Conservation (phyloP, 2,329 filamentous ascomycete species). For the Scolecobasidium constrictum region DNA sequence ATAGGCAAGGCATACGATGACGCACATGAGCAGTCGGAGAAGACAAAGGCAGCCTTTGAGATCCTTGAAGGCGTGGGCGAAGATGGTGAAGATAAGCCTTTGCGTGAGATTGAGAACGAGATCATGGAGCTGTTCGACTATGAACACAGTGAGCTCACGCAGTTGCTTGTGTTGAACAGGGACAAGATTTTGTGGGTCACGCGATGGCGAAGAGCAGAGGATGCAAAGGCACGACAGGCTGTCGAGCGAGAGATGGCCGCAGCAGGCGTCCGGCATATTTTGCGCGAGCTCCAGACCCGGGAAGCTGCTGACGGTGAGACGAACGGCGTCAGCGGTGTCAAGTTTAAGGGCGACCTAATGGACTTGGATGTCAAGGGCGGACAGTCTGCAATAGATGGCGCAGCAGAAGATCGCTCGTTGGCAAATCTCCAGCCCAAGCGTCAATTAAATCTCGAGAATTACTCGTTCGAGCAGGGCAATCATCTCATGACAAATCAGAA, state of each 20-base stretch:
- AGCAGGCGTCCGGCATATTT: constrained; percentile 72
- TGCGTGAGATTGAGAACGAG: constrained; percentile 95
- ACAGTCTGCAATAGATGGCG: constrained; percentile 31
- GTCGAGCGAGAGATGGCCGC: constrained; percentile 88
- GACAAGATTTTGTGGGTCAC: constrained; percentile 96
- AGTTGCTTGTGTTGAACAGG: constrained; percentile 80
- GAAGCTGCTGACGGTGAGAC: constrained; percentile 32
- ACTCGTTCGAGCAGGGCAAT: constrained; percentile 95
- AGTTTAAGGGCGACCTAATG: constrained; percentile 77
- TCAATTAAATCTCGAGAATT: constrained; percentile 86
- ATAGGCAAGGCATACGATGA: constrained; percentile 83
- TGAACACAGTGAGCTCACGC: constrained; percentile 85
- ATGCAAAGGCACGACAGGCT: constrained; percentile 58
- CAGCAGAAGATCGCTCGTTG: constrained; percentile 57
- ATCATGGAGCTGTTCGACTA: constrained; percentile 98
- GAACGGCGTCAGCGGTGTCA: constrained; percentile 27
- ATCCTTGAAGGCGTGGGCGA: constrained; percentile 69
- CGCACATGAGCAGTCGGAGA: constrained; percentile 85
- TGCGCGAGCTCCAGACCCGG: constrained; percentile 79
- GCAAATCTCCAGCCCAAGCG: constrained; percentile 80
- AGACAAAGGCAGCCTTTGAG: constrained; percentile 72
- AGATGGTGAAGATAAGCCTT: constrained; percentile 69
- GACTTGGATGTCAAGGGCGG: constrained; percentile 63
- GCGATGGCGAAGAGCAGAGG: constrained; percentile 69
- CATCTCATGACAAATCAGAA: constrained; percentile 99